A percentile compares a stretch with the other conserved stretches of the same genome.
Conservation (phyloP, 495 filamentous ascomycete species). For the Daldinia decipiens region DNA sequence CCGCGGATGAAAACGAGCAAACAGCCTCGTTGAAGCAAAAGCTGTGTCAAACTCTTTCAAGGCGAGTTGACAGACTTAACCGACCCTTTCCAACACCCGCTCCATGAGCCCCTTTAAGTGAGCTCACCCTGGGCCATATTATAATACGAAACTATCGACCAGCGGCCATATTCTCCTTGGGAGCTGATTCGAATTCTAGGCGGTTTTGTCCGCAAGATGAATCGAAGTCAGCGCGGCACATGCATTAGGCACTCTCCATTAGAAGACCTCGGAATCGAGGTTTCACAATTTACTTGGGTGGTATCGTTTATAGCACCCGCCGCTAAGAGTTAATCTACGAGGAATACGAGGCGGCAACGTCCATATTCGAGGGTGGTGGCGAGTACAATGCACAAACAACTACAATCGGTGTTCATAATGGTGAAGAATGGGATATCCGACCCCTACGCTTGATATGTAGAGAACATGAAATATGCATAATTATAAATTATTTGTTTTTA, state of each 20-base stretch:
- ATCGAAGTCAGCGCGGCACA: slow-evolving; percentile 4
- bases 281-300: background rate
- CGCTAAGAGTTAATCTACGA: slow-evolving; percentile 13
- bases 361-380: background rate
- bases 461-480: slow-evolving; percentile 30
- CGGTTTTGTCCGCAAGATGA: slow-evolving; percentile 14
- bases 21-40: slow-evolving; percentile 11
- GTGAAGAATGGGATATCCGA: slow-evolving; percentile 16
- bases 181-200: slow-evolving; percentile 16
- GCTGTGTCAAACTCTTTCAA: background rate
- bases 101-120: background rate
- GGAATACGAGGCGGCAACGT: slow-evolving; percentile 9
- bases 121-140: slow-evolving; percentile 8
- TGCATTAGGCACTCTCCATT: slow-evolving; percentile 2
- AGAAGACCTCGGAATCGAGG: slow-evolving; percentile 3
- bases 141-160: slow-evolving; percentile 7
- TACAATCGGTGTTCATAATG: slow-evolving; percentile 26
- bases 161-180: slow-evolving; percentile 16
- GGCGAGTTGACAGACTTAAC: background rate
- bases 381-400: slow-evolving; percentile 30
- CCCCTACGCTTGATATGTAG: slow-evolving; percentile 16
- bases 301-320: slow-evolving; percentile 18
- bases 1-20: background rate
- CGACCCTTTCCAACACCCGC: slow-evolving; percentile 7
- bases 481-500: background rate